Evolutionary conservation across 805 yeast genomes (phyloP).

Genomic region (Candida arabinofermentans): DNA sequence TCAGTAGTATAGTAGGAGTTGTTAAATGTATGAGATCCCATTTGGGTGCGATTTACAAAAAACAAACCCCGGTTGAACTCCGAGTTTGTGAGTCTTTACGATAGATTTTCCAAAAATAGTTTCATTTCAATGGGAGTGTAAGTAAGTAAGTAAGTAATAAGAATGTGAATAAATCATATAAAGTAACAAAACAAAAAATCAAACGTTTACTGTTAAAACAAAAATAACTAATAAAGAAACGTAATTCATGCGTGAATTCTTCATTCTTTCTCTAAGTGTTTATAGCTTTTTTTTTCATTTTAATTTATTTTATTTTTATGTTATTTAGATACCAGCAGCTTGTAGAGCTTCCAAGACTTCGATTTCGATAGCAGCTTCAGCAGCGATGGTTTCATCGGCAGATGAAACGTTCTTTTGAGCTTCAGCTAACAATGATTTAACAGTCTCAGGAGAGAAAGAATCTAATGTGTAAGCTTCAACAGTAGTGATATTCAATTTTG

Average conservation of each 20-base stretch:
- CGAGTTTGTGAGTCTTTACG: too few species aligned
- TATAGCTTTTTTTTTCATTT: too few species aligned
- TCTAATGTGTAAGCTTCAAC: conserved; percentile 94
- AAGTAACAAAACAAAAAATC: neutral
- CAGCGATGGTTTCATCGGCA: conserved; percentile 82
- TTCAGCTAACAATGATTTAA: conserved; percentile 79
- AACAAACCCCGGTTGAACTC: too few species aligned
- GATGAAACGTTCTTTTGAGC: conserved; percentile 89
- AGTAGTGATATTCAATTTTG: conserved; percentile 84
- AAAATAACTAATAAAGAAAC: too few species aligned
- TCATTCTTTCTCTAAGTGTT: too few species aligned
- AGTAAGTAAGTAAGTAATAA: neutral
- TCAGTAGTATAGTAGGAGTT: too few species aligned
- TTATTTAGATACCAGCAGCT: conserved; percentile 47
- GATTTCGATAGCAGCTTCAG: conserved; percentile 92
- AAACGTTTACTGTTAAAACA: too few species aligned
- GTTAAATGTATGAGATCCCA: too few species aligned
- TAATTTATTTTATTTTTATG: neutral
- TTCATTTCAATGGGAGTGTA: neutral
- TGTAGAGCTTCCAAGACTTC: conserved; percentile 95
- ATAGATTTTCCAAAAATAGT: neutral
- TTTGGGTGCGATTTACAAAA: too few species aligned
- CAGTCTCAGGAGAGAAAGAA: conserved; percentile 74
- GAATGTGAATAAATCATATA: neutral
- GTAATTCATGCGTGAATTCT: too few species aligned